Evolutionary conservation across 768 basidiomycete genomes (phyloP).

Genomic region (Glaciozyma martinii): DNA sequence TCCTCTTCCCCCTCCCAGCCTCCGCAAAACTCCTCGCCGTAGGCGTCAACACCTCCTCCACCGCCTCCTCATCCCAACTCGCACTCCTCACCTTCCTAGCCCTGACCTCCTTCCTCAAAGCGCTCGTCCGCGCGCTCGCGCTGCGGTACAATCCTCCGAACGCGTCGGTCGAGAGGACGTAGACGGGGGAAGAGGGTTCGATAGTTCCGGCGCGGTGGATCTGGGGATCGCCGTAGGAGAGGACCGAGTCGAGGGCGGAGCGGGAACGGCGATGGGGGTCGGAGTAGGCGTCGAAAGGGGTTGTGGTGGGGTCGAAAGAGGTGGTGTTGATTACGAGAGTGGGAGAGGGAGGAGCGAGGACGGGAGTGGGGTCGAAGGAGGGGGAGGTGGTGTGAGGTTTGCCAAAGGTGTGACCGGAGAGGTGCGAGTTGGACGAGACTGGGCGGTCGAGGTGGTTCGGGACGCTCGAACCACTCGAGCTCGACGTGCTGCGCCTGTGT

Average conservation of each 20-base stretch:
- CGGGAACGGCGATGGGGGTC: neutral
- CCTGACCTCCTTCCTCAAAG: conserved; percentile 1
- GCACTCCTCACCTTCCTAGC: neutral
- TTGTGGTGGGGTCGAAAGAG: neutral
- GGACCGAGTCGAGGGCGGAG: neutral
- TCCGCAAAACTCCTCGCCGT: too few relatives aligned
- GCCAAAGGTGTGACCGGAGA: neutral
- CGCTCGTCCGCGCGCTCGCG: neutral
- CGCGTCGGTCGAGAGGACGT: neutral
- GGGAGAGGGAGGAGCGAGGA: neutral
- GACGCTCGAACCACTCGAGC: too few relatives aligned
- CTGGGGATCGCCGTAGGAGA: neutral
- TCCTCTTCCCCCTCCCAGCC: neutral
- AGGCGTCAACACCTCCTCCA: too few relatives aligned
- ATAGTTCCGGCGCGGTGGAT: neutral
- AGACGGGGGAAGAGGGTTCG: neutral
- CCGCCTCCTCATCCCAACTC: neutral
- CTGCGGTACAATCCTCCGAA: neutral
- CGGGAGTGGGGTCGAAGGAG: neutral
- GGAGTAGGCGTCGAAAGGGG: neutral
- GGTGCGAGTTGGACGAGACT: neutral
- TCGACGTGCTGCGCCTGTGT: too few relatives aligned
- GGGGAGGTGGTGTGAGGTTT: neutral
- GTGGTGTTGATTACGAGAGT: neutral
- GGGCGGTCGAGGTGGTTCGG: too few relatives aligned